Conservation (phyloP, 192 early-diverging fungal species). For the Umbelopsis vinacea region DNA sequence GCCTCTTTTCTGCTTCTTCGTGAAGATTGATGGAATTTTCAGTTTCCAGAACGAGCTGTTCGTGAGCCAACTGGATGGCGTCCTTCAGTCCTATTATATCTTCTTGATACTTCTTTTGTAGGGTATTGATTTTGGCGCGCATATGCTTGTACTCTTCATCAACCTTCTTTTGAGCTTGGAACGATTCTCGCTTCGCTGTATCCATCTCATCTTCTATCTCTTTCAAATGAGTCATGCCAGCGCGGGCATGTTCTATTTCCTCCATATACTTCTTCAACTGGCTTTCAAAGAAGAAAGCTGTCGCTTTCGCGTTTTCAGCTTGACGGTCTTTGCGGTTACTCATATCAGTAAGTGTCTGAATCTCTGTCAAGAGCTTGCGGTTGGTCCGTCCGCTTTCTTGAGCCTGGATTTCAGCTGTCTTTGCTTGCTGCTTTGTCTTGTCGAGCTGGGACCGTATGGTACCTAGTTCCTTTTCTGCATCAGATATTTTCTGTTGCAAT, state of each 20-base stretch:
- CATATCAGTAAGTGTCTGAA: constrained; percentile 47
- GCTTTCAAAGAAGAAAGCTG: constrained; percentile 48
- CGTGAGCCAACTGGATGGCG: constrained; percentile 28
- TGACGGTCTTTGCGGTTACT: constrained; percentile 45
- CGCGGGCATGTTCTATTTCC: constrained; percentile 44
- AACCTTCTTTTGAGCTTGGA: constrained; percentile 24
- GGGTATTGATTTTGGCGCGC: constrained; percentile 18
- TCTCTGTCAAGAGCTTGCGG: constrained; percentile 41
- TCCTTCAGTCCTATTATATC: constrained; percentile 31
- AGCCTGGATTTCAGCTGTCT: constrained; percentile 37
- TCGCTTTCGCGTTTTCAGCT: constrained; percentile 46
- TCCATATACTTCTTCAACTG: constrained; percentile 47
- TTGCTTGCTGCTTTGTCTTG: constrained; percentile 36
- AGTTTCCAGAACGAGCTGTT: constrained; percentile 30
- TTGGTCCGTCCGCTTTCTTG: constrained; percentile 41
- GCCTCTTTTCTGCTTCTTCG: constrained; percentile 26
- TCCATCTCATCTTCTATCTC: constrained; percentile 41
- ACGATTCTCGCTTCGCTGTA: constrained; percentile 34
- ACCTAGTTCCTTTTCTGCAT: constrained; percentile 36
- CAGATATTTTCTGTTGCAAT: constrained; percentile 39
- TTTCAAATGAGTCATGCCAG: constrained; percentile 41
- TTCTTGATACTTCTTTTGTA: constrained; percentile 30
- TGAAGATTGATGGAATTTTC: constrained; percentile 28
- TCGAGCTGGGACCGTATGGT: constrained; percentile 33
- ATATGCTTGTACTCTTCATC: constrained; percentile 35